Evolutionary conservation across 1,284 basidiomycete species (phyloP).

Genomic region (Trichosporon asahii): DNA sequence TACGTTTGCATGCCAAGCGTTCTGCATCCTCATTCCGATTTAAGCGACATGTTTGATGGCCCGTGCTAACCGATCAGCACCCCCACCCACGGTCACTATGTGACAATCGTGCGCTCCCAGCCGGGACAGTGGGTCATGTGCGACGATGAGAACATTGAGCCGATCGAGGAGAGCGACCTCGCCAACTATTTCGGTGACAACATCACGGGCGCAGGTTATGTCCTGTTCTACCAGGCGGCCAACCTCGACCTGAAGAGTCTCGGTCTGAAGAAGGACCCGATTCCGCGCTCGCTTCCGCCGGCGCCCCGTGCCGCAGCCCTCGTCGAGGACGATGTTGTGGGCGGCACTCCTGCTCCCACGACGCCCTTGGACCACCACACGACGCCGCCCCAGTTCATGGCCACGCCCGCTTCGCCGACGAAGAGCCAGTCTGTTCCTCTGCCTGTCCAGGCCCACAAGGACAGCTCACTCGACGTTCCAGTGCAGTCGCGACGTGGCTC

Average conservation of each 20-base stretch:
- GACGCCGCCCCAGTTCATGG: background rate
- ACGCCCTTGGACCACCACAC: background rate
- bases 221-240: conserved; percentile 92
- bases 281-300: conserved; percentile 14
- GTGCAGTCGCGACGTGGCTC: background rate
- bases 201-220: conserved; percentile 83
- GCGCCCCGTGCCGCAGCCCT: conserved; percentile 6
- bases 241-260: conserved; percentile 72
- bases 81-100: conserved; percentile 94
- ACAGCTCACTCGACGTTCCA: background rate
- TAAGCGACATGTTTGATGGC: background rate
- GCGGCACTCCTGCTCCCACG: background rate
- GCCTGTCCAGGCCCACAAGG: background rate
- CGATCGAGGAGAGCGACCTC: conserved; percentile 85
- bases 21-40: background rate
- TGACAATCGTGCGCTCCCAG: conserved; percentile 84
- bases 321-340: conserved; percentile 7
- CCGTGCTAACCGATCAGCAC: conserved; percentile 59
- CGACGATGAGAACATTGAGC: conserved; percentile 88
- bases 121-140: conserved; percentile 81
- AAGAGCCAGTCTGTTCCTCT: background rate
- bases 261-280: conserved; percentile 53
- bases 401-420: background rate
- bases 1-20: background rate
- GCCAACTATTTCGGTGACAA: conserved; percentile 92